Base-by-base conservation (phyloP, 345 rosid genomes). In the Dovyalis caffra region DNA sequence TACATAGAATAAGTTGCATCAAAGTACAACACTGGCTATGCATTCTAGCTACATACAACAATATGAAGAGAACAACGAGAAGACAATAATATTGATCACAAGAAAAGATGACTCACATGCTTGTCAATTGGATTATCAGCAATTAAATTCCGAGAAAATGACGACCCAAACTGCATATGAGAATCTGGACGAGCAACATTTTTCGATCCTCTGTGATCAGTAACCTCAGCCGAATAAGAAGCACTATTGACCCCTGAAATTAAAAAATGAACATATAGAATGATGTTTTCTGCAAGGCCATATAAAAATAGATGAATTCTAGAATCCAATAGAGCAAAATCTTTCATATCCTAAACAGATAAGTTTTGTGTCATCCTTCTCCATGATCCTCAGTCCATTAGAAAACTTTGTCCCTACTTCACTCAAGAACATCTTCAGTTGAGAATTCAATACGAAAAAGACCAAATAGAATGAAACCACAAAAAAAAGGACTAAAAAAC, bases 181-280 rank as follows among this genome's bases (percentile, higher is more conserved):
- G 64, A 68, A 66, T 66, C 82, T 62, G 80, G 75, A 61, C 28
- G 69, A 43, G 56, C 51, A 31, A 33, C 66, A 32, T 82, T 78
- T 38, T 65, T n/a, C 15, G 74, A 68, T 76, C 76, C 70, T 45
- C 58, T 66, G 58, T 67, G 77, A 65, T 73, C 76, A 60, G 66
- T 40, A 76, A 45, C 57, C 58, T 77, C 80, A 25, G 78, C 83
- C 29, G 79, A 66, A 75, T 64, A 57, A 33, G 76, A 69, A 20
- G 80, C 64, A 64, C 76, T 78, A 66, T 66, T 70, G 75, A 73
- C 73, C 53, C 82, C 82, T 80, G 67, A 45, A 71, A 63, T 70
- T 56, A 40, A 49, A 62, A 78, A 66, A 45, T 26, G 60, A 65
- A 26, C 64, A 29, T 32, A 63, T 21, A 68, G 37, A 15, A 68